Evolutionary conservation across 2,329 filamentous ascomycete species (phyloP), one percentile per base, ranked within the genome.

Genomic region (Xylariales sp.): DNA sequence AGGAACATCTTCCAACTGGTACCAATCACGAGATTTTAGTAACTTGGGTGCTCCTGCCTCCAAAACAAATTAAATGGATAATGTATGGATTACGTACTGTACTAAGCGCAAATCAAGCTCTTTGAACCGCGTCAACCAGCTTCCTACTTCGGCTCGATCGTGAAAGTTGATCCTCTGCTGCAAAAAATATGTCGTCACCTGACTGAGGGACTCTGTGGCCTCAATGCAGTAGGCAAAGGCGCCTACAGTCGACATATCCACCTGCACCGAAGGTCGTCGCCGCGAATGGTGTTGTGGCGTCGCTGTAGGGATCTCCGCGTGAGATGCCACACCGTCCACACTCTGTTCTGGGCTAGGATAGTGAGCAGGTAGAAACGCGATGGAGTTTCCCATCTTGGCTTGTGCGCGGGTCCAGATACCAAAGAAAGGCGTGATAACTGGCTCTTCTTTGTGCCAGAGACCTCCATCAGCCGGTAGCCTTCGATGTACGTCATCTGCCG

Each of bases 181-280:
- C 0, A 71, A 50, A 27, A 71, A 70, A 39, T 62, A 69, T 0
- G 56, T 66, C 0, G 56, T 68, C 1, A 70, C 62, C 0, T 57
- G 57, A 28, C 63, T 69, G 6, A 70, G 46, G 0, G 63, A 68
- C 43, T 70, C 67, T 0, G 64, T 67, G 0, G 67, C 65, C 38
- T 70, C 66, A 7, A 70, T 58, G 4, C 61, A 60, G 31, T 70
- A 70, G 1, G 66, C 66, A 41, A 68, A 69, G 0, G 65, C 65
- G 0, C 67, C 67, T 1, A 70, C 53, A 0, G 60, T 60, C 2
- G 59, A 59, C 45, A 60, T 63, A 6, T 66, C 61, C 40, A 63
- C 53, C 17, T n/a, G n/a, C n/a, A n/a, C n/a, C n/a, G n/a, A n/a
- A n/a, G n/a, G n/a, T n/a, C n/a, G n/a, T n/a, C n/a, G n/a, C n/a